Evolutionary conservation across 441 rosid genomes (phyloP).

Genomic region (Populus hybrid): DNA sequence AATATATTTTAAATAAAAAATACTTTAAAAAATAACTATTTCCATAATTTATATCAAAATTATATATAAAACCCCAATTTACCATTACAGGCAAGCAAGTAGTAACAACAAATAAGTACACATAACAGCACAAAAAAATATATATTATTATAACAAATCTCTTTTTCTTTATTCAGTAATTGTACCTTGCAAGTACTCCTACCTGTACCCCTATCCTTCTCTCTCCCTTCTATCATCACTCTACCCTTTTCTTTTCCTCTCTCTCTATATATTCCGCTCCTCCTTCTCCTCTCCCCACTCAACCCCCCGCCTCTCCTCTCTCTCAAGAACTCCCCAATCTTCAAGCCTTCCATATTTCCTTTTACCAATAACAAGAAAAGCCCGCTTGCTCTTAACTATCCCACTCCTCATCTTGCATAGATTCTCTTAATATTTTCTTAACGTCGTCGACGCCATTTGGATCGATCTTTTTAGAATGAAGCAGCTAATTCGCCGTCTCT

Average conservation of each 20-base stretch:
- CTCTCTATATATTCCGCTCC: background rate
- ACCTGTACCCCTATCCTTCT: background rate
- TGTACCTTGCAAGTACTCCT: background rate
- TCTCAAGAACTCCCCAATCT: background rate
- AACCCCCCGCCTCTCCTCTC: background rate
- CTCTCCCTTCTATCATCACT: background rate
- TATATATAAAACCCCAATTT: background rate
- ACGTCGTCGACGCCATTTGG: background rate
- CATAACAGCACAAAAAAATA: background rate
- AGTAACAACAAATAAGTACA: background rate
- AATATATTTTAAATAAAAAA: too few species aligned
- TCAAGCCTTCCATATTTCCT: background rate
- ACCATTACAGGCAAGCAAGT: background rate
- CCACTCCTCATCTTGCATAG: background rate
- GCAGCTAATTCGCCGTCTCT: slow-evolving; percentile 71
- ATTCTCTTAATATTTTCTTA: background rate
- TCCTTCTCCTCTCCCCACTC: background rate
- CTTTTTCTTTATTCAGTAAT: background rate
- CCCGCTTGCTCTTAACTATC: background rate
- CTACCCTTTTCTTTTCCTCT: background rate
- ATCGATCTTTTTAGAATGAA: slow-evolving; percentile 41
- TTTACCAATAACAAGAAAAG: background rate
- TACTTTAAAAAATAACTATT: too few species aligned
- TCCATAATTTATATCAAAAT: too few species aligned
- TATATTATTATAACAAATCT: background rate